A percentile compares a stretch with the other conserved stretches of the same genome.
Conservation (phyloP, 345 rosid genomes). For the Syzygium aqueum region DNA sequence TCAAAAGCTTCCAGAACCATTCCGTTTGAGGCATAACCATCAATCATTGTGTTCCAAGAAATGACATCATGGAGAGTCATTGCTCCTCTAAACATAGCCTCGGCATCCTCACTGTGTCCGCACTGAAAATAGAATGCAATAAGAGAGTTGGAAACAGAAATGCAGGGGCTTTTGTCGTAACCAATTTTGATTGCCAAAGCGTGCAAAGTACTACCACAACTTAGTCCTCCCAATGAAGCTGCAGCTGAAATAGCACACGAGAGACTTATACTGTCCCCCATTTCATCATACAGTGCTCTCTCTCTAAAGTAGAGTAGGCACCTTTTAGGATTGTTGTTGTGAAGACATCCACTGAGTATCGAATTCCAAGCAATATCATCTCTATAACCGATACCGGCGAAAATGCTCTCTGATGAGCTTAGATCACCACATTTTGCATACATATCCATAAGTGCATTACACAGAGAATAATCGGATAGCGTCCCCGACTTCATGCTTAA, state of each 20-base stretch:
- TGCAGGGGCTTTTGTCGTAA: slow-evolving; percentile 5
- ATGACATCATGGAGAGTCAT: slow-evolving; percentile 26
- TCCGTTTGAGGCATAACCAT: slow-evolving; percentile 39
- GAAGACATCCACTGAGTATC: slow-evolving; percentile 36
- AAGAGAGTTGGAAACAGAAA: slow-evolving; percentile 48
- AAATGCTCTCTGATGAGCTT: slow-evolving; percentile 28
- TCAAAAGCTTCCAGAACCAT: slow-evolving; percentile 28
- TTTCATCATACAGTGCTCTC: slow-evolving; percentile 29
- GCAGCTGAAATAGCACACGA: slow-evolving; percentile 45
- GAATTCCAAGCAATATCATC: slow-evolving; percentile 65
- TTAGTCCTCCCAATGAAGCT: slow-evolving; percentile 23
- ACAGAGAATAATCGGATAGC: slow-evolving; percentile 27
- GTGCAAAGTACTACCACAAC: slow-evolving; percentile 31
- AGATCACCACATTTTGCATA: slow-evolving; percentile 49
- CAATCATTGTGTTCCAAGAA: slow-evolving; percentile 49
- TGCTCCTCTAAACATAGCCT: slow-evolving; percentile 19
- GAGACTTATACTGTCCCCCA: slow-evolving; percentile 34
- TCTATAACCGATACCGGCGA: slow-evolving; percentile 22
- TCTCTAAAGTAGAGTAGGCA: slow-evolving; percentile 30
- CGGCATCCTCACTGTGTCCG: slow-evolving; percentile 28
- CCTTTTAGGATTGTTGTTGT: slow-evolving; percentile 21
- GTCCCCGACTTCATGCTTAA: slow-evolving; percentile 34
- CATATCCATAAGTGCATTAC: slow-evolving; percentile 46
- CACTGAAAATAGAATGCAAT: slow-evolving; percentile 40
- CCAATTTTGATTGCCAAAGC: slow-evolving; percentile 33